Conservation (phyloP, 352 stramenopile species). For the Phytophthora constricta region DNA sequence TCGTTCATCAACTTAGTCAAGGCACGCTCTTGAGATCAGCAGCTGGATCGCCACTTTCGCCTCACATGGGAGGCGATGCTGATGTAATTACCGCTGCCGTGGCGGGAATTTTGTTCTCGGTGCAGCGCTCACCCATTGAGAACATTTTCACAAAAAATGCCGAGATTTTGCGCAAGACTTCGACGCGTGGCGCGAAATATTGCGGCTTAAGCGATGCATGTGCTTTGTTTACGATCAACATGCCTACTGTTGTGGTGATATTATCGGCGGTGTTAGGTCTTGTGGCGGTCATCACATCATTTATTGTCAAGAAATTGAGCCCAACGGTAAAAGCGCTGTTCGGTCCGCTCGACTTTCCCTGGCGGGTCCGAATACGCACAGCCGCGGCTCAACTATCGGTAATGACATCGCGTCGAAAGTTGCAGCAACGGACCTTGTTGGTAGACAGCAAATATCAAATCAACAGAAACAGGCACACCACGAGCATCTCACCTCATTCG, state of each 20-base stretch:
- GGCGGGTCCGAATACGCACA: not conserved
- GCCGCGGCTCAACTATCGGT: not conserved
- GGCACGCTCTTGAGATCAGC: constrained; percentile 19
- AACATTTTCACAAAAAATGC: constrained; percentile 19
- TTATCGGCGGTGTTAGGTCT: constrained; percentile 5
- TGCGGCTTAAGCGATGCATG: constrained; percentile 29
- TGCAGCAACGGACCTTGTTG: not conserved
- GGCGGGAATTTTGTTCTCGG: not conserved
- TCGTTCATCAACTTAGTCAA: constrained; percentile 23
- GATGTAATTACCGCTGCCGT: constrained; percentile 11
- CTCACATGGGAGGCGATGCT: constrained; percentile 29
- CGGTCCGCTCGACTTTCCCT: not conserved
- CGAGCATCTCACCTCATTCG: constrained; percentile 11
- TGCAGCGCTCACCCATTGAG: constrained; percentile 2
- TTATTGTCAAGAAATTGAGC: constrained; percentile 1
- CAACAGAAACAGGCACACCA: not conserved
- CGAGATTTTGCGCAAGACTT: constrained; percentile 15
- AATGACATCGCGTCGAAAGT: not conserved
- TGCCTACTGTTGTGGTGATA: constrained; percentile 5
- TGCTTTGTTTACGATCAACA: constrained; percentile 18
- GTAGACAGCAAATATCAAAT: not conserved
- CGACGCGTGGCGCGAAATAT: constrained; percentile 12
- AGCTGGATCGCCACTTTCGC: constrained; percentile 26
- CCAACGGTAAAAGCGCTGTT: constrained; percentile 1
- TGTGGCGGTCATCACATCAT: constrained; percentile 6